Percentiles rank a stretch among this genome's conserved stretches.
Evolutionary conservation across 805 yeast species (phyloP).

Genomic region (Candida tibetensis): DNA sequence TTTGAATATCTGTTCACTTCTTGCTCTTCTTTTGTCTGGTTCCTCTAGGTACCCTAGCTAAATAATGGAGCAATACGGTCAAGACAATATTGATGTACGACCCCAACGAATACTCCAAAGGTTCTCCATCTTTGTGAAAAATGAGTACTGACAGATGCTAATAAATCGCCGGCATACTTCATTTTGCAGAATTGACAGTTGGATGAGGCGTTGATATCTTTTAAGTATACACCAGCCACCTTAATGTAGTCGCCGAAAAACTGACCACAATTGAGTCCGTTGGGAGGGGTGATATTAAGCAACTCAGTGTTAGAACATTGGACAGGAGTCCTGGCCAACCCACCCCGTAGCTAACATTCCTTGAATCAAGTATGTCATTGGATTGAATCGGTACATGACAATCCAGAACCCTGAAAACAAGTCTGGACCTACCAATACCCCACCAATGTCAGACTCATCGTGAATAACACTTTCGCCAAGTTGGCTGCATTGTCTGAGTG

Average conservation of each 20-base stretch:
- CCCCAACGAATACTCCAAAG: constrained; percentile 49
- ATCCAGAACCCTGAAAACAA: constrained; percentile 82
- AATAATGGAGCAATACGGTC: constrained; percentile 49
- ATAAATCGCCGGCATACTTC: constrained; percentile 55
- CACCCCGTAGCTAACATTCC: constrained; percentile 56
- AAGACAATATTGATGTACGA: constrained; percentile 32
- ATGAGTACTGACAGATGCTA: constrained; percentile 43
- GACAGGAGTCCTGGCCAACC: constrained; percentile 41
- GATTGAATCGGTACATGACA: constrained; percentile 75
- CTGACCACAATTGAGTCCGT: constrained; percentile 61
- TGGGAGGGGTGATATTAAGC: constrained; percentile 38
- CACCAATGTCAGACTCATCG: constrained; percentile 69
- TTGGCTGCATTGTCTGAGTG: constrained; percentile 64
- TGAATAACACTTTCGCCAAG: constrained; percentile 53
- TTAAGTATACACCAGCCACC: constrained; percentile 52
- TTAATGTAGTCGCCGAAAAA: constrained; percentile 47
- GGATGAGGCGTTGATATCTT: constrained; percentile 47
- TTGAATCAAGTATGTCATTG: constrained; percentile 67
- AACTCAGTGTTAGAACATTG: constrained; percentile 27
- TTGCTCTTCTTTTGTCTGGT: constrained; percentile 27
- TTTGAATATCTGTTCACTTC: too few species aligned
- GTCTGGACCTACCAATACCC: constrained; percentile 60
- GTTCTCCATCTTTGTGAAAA: constrained; percentile 62
- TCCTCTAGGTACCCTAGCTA: constrained; percentile 73
- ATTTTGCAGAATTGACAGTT: constrained; percentile 55